phyloP scores from a whole-genome alignment of 2,329 filamentous ascomycete genomes.

The Aspergillus novoparasiticus region DNA sequence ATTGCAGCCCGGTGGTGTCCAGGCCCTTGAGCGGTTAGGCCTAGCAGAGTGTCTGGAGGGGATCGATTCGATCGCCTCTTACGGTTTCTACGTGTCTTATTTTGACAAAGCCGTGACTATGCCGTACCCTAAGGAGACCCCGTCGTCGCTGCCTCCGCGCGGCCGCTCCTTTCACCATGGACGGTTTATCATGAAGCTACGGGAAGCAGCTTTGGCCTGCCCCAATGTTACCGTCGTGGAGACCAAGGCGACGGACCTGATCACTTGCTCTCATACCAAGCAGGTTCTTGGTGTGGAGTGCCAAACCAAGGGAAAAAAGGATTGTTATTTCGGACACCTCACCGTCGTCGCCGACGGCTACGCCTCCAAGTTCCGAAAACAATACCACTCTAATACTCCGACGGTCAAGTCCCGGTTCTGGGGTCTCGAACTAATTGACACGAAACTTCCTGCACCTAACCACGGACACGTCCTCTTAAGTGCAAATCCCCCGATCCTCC shows the following conservation, averaged over 20 bases:
- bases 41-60: slow-evolving; percentile 79
- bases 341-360: slow-evolving; percentile 94
- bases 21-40: slow-evolving; percentile 77
- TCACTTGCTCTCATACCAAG: slow-evolving; percentile 68
- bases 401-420: slow-evolving; percentile 85
- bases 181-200: slow-evolving; percentile 81
- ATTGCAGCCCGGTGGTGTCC: slow-evolving; percentile 86
- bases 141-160: slow-evolving; percentile 58
- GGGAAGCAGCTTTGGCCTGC: slow-evolving; percentile 71
- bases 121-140: slow-evolving; percentile 70
- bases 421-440: slow-evolving; percentile 88
- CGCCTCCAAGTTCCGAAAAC: slow-evolving; percentile 84
- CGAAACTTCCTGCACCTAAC: slow-evolving; percentile 70
- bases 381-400: slow-evolving; percentile 68
- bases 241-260: slow-evolving; percentile 76
- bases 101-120: slow-evolving; percentile 73
- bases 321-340: slow-evolving; percentile 84
- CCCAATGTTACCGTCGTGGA: slow-evolving; percentile 89
- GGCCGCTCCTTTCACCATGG: slow-evolving; percentile 92
- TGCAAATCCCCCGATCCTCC: slow-evolving; percentile 74
- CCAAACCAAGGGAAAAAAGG: slow-evolving; percentile 62
- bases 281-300: slow-evolving; percentile 84
- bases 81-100: slow-evolving; percentile 88
- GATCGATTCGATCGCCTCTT: slow-evolving; percentile 81
- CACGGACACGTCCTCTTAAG: slow-evolving; percentile 89